Percentiles rank a stretch among this genome's conserved stretches.
These are phyloP conservation scores for Hapsidospora chrysogenum DNA, from an alignment of 495 filamentous ascomycete genomes.

Conservation along the genomic window DNA sequence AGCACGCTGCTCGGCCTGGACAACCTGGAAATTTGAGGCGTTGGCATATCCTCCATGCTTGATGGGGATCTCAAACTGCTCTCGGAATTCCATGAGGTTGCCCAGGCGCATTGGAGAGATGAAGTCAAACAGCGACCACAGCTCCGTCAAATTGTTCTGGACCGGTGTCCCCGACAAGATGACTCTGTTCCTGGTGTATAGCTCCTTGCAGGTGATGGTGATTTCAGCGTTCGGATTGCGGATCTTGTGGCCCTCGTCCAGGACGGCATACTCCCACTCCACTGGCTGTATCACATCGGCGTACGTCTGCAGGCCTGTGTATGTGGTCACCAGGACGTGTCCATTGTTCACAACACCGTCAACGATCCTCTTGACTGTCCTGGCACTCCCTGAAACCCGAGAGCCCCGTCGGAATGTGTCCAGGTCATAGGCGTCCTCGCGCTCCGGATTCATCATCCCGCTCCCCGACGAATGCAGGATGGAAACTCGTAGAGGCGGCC, in stretches of 20 bases:
- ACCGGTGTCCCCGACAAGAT: conserved; percentile 95
- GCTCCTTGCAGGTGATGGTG: conserved; percentile 82
- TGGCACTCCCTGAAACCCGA: conserved; percentile 30
- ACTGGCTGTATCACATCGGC: conserved; percentile 57
- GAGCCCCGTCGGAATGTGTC: conserved; percentile 18
- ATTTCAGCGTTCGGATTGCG: conserved; percentile 86
- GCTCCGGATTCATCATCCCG: conserved; percentile 86
- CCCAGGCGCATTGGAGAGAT: conserved; percentile 90
- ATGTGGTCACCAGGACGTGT: conserved; percentile 88
- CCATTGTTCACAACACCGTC: conserved; percentile 71
- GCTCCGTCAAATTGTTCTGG: conserved; percentile 91
- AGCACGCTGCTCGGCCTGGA: conserved; percentile 80
- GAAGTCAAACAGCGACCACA: conserved; percentile 99
- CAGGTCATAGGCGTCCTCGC: conserved; percentile 28
- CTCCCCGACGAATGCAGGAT: conserved; percentile 91
- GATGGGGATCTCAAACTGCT: conserved; percentile 84
- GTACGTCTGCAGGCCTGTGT: conserved; percentile 82
- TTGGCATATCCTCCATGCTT: conserved; percentile 83
- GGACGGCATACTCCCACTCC: conserved; percentile 83
- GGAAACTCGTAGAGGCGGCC: conserved; percentile 85
- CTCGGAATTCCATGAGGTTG: conserved; percentile 74
- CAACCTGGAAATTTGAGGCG: conserved; percentile 78
- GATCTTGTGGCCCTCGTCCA: conserved; percentile 97
- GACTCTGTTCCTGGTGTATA: conserved; percentile 71
- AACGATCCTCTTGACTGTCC: conserved; percentile 59